Conservation (phyloP, 129 eudicot species). For the Centaurea solstitialis region DNA sequence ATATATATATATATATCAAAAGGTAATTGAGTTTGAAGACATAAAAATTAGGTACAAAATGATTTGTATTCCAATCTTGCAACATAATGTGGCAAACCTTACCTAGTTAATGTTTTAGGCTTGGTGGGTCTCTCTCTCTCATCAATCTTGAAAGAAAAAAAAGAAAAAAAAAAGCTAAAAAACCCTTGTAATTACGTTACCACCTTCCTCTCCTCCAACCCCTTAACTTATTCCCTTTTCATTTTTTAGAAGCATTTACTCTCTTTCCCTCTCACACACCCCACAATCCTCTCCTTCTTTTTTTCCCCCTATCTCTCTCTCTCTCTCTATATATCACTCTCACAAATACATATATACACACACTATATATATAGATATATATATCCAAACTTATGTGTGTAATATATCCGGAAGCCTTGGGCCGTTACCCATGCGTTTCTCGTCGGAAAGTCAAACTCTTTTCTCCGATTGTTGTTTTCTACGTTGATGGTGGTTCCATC, state of each 20-base stretch:
- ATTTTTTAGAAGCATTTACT: constrained; percentile 10
- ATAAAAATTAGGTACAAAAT: not conserved
- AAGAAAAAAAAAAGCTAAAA: not conserved
- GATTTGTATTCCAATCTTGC: not conserved
- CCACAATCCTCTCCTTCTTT: constrained; percentile 23
- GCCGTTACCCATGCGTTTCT: constrained; percentile 38
- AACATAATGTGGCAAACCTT: not conserved
- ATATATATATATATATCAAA: no score
- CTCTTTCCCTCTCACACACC: constrained; percentile 5
- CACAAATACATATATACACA: not conserved
- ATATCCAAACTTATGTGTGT: constrained; percentile 17
- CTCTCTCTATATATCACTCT: not conserved
- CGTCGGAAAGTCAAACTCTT: constrained; percentile 24
- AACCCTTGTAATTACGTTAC: constrained; percentile 38
- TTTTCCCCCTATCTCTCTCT: constrained; percentile 21
- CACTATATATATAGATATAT: constrained; percentile 1
- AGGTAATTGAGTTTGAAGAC: not conserved
- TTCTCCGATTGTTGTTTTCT: constrained; percentile 17
- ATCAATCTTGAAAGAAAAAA: constrained; percentile 2
- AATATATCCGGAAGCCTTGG: constrained; percentile 20
- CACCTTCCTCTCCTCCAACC: constrained; percentile 40
- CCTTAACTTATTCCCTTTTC: constrained; percentile 25
- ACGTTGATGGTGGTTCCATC: constrained; percentile 13
- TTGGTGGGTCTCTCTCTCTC: constrained; percentile 7
- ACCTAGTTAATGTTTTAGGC: not conserved